Percentiles rank a stretch among this genome's conserved stretches.
phyloP scores from a whole-genome alignment of 306 rosid species.

The Corylus americana region DNA sequence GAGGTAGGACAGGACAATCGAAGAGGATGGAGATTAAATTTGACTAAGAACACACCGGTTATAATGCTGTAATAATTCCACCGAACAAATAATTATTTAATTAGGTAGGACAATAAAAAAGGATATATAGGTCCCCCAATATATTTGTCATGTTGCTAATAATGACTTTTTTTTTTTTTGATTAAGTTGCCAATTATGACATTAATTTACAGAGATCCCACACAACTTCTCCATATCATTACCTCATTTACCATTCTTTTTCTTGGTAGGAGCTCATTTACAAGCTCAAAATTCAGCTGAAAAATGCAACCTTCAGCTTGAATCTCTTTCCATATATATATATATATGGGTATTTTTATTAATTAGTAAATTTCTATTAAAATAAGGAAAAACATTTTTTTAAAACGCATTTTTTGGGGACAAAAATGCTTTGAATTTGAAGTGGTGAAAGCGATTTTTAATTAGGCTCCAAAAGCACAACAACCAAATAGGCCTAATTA shows the following conservation, averaged over 20 bases:
- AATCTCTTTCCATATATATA: too few species aligned
- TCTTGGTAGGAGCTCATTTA: not conserved
- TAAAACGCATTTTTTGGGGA: too few species aligned
- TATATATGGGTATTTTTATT: too few species aligned
- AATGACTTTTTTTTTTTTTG: not conserved
- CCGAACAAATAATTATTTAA: not conserved
- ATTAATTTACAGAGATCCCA: not conserved
- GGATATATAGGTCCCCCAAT: not conserved
- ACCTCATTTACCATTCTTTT: not conserved
- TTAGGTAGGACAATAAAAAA: not conserved
- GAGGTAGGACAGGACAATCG: not conserved
- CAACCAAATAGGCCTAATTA: too few species aligned
- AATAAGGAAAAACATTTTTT: too few species aligned
- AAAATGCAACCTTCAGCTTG: too few species aligned
- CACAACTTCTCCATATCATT: not conserved
- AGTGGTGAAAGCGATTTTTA: too few species aligned
- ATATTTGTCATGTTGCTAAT: not conserved
- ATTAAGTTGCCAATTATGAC: not conserved
- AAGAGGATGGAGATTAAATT: not conserved
- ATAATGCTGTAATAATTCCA: not conserved
- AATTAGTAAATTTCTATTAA: too few species aligned
- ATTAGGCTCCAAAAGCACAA: too few species aligned
- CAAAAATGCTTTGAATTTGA: too few species aligned
- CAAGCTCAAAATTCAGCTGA: too few species aligned
- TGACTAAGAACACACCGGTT: not conserved